phyloP scores from a whole-genome alignment of 768 basidiomycete species.

The Serendipita sp. region DNA sequence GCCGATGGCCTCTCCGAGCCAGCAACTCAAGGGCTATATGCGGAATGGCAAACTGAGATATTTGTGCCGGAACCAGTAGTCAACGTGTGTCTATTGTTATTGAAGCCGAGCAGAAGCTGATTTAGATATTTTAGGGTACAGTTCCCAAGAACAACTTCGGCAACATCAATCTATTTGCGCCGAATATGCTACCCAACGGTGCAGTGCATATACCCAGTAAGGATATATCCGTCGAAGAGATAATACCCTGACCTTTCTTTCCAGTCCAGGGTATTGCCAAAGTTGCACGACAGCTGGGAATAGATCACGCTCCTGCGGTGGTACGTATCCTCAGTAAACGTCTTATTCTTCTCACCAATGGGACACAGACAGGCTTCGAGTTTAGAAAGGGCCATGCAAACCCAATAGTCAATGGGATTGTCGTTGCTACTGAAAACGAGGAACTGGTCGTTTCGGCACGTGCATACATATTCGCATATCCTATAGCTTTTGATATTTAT shows the following conservation, averaged over 20 bases:
- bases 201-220: slow-evolving; percentile 81
- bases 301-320: slow-evolving; percentile 90
- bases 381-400: slow-evolving; percentile 84
- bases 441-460: slow-evolving; percentile 55
- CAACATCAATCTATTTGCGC: slow-evolving; percentile 90
- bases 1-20: slow-evolving; percentile 32
- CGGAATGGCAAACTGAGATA: slow-evolving; percentile 65
- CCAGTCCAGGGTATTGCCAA: slow-evolving; percentile 77
- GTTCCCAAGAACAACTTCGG: slow-evolving; percentile 94
- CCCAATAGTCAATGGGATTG: slow-evolving; percentile 73
- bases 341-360: background rate
- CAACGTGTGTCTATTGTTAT: slow-evolving; percentile 39
- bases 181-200: slow-evolving; percentile 84
- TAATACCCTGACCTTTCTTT: slow-evolving; percentile 8
- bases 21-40: slow-evolving; percentile 77
- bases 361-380: slow-evolving; percentile 74
- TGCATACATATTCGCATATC: slow-evolving; percentile 5
- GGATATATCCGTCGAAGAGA: slow-evolving; percentile 18
- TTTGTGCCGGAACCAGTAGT: slow-evolving; percentile 67
- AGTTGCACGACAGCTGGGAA: slow-evolving; percentile 69
- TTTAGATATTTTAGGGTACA: slow-evolving; percentile 44
- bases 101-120: background rate
- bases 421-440: slow-evolving; percentile 72
- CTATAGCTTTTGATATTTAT: slow-evolving; percentile 9
- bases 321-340: slow-evolving; percentile 34